Conservation (phyloP, 2,329 filamentous ascomycete genomes). For the Nothophoma quercina region DNA sequence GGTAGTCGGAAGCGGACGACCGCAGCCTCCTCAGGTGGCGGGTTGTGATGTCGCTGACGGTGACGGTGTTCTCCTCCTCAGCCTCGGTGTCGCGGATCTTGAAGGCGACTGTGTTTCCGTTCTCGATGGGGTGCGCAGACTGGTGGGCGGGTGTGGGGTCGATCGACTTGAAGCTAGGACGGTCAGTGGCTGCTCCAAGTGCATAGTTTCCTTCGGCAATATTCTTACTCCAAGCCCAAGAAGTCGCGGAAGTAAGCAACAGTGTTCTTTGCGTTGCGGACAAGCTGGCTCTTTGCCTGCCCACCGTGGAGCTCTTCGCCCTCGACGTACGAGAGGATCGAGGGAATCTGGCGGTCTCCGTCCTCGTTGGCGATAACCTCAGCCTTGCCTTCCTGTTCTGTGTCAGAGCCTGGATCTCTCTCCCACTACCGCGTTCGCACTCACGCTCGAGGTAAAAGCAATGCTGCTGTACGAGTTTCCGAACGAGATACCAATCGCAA, state of each 20-base stretch:
- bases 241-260: slow-evolving; percentile 96
- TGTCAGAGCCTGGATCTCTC: slow-evolving; percentile 24
- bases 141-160: slow-evolving; percentile 95
- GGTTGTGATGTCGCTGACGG: slow-evolving; percentile 81
- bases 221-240: slow-evolving; percentile 90
- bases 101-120: slow-evolving; percentile 77
- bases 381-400: slow-evolving; percentile 79
- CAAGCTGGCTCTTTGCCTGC: slow-evolving; percentile 91
- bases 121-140: slow-evolving; percentile 85
- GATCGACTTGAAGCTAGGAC: slow-evolving; percentile 83
- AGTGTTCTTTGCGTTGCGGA: slow-evolving; percentile 92
- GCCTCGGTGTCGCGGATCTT: slow-evolving; percentile 76
- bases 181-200: slow-evolving; percentile 29
- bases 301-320: slow-evolving; percentile 97
- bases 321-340: slow-evolving; percentile 90
- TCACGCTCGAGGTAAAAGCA: slow-evolving; percentile 76
- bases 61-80: slow-evolving; percentile 68
- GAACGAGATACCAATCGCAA: slow-evolving; percentile 94
- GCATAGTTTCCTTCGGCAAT: too few species aligned
- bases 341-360: slow-evolving; percentile 98
- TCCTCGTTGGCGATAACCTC: slow-evolving; percentile 99
- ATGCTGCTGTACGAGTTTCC: slow-evolving; percentile 99
- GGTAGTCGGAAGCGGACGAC: slow-evolving; percentile 85
- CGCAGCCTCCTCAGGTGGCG: slow-evolving; percentile 85
- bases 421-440: too few species aligned